These are phyloP conservation scores for Colletotrichum tofieldiae DNA, from an alignment of 2,329 filamentous ascomycete genomes.

Conservation along the genomic window DNA sequence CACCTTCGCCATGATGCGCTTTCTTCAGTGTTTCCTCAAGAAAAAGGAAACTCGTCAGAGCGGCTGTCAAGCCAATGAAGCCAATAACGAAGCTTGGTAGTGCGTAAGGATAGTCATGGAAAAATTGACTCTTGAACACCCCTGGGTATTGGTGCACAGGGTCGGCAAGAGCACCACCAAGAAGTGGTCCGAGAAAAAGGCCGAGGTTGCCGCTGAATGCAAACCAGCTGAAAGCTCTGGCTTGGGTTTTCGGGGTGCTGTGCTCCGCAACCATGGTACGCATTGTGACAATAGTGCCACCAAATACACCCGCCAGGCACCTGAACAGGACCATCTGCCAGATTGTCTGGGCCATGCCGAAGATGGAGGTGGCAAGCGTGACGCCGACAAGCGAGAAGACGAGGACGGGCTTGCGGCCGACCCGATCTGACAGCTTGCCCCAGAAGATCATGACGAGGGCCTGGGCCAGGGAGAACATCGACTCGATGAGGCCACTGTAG, in stretches of 20 bases:
- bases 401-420: constrained; percentile 82
- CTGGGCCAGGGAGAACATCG: constrained; percentile 81
- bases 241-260: constrained; percentile 79
- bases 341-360: constrained; percentile 78
- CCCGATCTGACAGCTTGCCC: constrained; percentile 74
- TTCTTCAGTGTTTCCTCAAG: constrained; percentile 74
- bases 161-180: constrained; percentile 79
- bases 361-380: constrained; percentile 72
- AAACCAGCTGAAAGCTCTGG: constrained; percentile 82
- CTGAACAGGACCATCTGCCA: constrained; percentile 83
- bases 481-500: constrained; percentile 83
- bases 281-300: constrained; percentile 81
- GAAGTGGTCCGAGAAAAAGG: constrained; percentile 78
- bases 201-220: constrained; percentile 83
- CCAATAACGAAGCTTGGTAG: constrained; percentile 71
- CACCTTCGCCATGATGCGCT: constrained; percentile 30
- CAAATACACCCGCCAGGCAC: constrained; percentile 81
- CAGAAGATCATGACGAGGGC: constrained; percentile 85
- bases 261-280: constrained; percentile 84
- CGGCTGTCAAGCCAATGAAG: constrained; percentile 63
- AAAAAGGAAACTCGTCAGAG: constrained; percentile 67
- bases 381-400: constrained; percentile 78
- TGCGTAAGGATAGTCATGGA: constrained; percentile 76
- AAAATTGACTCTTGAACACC: constrained; percentile 72
- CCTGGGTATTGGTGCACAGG: constrained; percentile 76